phyloP scores from a whole-genome alignment of 106 monocot genomes.

The Allium fistulosum region DNA sequence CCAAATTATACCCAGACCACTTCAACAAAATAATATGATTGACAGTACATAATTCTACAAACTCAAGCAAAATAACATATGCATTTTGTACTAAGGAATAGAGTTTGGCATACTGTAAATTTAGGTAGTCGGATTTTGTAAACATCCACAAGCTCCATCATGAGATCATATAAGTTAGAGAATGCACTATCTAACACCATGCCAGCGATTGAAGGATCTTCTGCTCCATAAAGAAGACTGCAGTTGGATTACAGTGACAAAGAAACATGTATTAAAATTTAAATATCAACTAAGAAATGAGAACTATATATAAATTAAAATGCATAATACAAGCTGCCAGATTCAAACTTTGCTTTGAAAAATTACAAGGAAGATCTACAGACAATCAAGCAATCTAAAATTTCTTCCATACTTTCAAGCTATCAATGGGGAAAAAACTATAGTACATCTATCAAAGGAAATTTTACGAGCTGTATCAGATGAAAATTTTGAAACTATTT shows the following conservation, averaged over 20 bases:
- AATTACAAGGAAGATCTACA: no score
- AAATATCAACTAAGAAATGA: background rate
- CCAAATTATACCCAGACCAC: background rate
- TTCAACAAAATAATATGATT: conserved; percentile 2
- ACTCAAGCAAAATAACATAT: background rate
- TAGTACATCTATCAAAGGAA: no score
- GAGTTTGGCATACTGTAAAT: conserved; percentile 56
- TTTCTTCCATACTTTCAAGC: no score
- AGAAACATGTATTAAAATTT: background rate
- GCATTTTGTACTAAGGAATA: background rate
- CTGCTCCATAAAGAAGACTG: conserved; percentile 98
- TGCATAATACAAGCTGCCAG: no score
- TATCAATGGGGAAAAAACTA: no score
- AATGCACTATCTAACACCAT: conserved; percentile 98
- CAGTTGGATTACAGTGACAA: conserved; percentile 14
- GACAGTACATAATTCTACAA: no score
- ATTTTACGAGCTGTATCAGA: no score
- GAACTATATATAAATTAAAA: no score
- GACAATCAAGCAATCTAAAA: no score
- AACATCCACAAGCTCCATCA: conserved; percentile 95
- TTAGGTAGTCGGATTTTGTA: conserved; percentile 97
- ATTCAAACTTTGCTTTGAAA: no score
- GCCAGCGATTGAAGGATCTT: conserved; percentile 97
- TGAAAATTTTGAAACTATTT: no score
- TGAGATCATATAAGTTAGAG: conserved; percentile 86